Conservation (phyloP, 2,329 filamentous ascomycete species). For the Phymatotrichopsis omnivora region DNA sequence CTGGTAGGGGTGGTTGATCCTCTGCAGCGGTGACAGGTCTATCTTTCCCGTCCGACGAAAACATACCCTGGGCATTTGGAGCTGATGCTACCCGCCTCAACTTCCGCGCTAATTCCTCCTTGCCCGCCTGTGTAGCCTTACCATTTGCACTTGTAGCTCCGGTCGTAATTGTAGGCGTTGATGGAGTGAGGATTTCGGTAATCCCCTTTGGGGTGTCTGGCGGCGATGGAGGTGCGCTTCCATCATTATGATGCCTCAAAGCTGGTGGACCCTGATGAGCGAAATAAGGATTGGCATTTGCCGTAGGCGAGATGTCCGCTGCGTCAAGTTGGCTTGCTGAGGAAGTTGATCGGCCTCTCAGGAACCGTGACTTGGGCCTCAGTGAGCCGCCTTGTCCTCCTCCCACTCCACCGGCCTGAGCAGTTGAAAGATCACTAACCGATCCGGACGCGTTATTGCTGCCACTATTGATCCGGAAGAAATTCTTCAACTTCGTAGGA, state of each 20-base stretch:
- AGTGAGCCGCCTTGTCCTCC: slow-evolving; percentile 18
- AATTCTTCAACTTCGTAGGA: slow-evolving; percentile 58
- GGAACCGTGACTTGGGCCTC: slow-evolving; percentile 29
- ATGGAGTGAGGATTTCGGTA: slow-evolving; percentile 39
- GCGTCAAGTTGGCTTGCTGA: slow-evolving; percentile 30
- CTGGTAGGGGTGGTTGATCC: slow-evolving; percentile 44
- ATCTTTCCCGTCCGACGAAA: slow-evolving; percentile 52
- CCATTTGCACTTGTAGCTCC: slow-evolving; percentile 38
- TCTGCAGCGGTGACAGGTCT: slow-evolving; percentile 62
- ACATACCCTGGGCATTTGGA: slow-evolving; percentile 90
- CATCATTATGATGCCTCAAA: slow-evolving; percentile 87
- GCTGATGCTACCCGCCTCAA: slow-evolving; percentile 89
- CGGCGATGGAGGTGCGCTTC: slow-evolving; percentile 82
- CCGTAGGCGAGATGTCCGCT: slow-evolving; percentile 51
- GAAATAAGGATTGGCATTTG: slow-evolving; percentile 94
- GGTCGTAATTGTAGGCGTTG: slow-evolving; percentile 43
- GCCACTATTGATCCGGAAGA: slow-evolving; percentile 55
- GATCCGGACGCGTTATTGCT: slow-evolving; percentile 19
- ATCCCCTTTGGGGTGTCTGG: slow-evolving; percentile 69
- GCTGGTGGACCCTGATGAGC: slow-evolving; percentile 90
- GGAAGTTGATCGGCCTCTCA: slow-evolving; percentile 30
- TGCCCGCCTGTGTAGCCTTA: slow-evolving; percentile 65
- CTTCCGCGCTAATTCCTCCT: slow-evolving; percentile 89
- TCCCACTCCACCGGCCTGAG: slow-evolving; percentile 19
- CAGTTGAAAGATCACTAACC: slow-evolving; percentile 27